phyloP scores from a whole-genome alignment of 1,284 basidiomycete species.

The Trichosporon sp. region DNA sequence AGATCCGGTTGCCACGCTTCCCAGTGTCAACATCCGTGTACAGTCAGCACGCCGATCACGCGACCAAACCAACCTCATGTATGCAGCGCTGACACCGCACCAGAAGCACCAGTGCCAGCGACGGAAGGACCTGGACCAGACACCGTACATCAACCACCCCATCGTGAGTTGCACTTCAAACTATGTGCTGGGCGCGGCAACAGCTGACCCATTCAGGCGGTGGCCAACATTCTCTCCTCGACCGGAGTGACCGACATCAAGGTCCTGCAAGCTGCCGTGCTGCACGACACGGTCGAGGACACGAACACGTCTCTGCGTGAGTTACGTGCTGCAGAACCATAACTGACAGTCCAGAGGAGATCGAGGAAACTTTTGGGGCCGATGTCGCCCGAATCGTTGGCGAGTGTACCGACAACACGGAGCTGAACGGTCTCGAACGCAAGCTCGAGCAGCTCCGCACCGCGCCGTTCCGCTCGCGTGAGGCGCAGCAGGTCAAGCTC shows the following conservation, averaged over 20 bases:
- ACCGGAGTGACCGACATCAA: slow-evolving; percentile 51
- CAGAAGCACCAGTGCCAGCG: slow-evolving; percentile 57
- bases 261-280: slow-evolving; percentile 55
- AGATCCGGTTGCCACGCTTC: neutral
- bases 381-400: slow-evolving; percentile 55
- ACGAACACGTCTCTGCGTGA: slow-evolving; percentile 53
- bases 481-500: slow-evolving; percentile 57
- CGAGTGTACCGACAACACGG: slow-evolving; percentile 53
- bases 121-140: slow-evolving; percentile 54
- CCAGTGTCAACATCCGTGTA: neutral
- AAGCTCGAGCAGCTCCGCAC: slow-evolving; percentile 56
- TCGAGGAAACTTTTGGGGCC: slow-evolving; percentile 49
- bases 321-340: slow-evolving; percentile 14
- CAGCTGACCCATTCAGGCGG: slow-evolving; percentile 38
- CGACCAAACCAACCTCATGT: neutral
- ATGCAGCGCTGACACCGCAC: neutral
- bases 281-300: slow-evolving; percentile 59
- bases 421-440: slow-evolving; percentile 42
- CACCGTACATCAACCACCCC: slow-evolving; percentile 57
- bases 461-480: slow-evolving; percentile 49
- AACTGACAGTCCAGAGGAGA: slow-evolving; percentile 41
- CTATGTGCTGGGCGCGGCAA: neutral
- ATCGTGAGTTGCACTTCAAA: slow-evolving; percentile 36
- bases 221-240: slow-evolving; percentile 52
- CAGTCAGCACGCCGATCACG: neutral